Evolutionary conservation across 768 basidiomycete genomes (phyloP).

Genomic region (Tulasnella sp.): DNA sequence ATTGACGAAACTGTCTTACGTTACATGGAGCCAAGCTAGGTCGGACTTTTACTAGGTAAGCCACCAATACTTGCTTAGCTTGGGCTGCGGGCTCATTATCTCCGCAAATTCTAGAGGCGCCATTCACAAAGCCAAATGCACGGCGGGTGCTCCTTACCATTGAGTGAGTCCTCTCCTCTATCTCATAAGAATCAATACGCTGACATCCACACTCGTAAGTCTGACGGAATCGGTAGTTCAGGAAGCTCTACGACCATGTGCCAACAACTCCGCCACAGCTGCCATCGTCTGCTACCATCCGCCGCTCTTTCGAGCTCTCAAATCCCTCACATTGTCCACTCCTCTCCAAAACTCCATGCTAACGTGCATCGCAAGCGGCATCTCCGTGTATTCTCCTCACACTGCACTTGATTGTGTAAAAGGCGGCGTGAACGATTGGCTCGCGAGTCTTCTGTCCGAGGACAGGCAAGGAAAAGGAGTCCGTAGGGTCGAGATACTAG

Average conservation of each 20-base stretch:
- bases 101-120: conserved; percentile 25
- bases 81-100: conserved; percentile 35
- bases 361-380: conserved; percentile 65
- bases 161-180: conserved; percentile 25
- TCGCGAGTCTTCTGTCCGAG: conserved; percentile 34
- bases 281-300: conserved; percentile 80
- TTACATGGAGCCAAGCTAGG: conserved; percentile 30
- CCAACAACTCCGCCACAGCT: conserved; percentile 37
- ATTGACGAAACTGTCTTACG: too few relatives aligned
- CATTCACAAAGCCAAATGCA: conserved; percentile 23
- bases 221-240: conserved; percentile 57
- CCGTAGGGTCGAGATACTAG: neutral
- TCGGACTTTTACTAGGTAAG: conserved; percentile 66
- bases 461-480: neutral
- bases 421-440: conserved; percentile 87
- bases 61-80: conserved; percentile 46
- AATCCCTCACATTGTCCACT: conserved; percentile 64
- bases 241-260: conserved; percentile 39
- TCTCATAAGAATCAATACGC: neutral
- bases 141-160: conserved; percentile 33
- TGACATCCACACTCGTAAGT: conserved; percentile 30
- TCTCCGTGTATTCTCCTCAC: conserved; percentile 82
- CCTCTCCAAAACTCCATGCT: conserved; percentile 74
- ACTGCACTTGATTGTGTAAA: conserved; percentile 75
- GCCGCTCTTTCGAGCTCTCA: conserved; percentile 63